Evolutionary conservation across 805 yeast species (phyloP).

Genomic region (Blastobotrys terrestris): DNA sequence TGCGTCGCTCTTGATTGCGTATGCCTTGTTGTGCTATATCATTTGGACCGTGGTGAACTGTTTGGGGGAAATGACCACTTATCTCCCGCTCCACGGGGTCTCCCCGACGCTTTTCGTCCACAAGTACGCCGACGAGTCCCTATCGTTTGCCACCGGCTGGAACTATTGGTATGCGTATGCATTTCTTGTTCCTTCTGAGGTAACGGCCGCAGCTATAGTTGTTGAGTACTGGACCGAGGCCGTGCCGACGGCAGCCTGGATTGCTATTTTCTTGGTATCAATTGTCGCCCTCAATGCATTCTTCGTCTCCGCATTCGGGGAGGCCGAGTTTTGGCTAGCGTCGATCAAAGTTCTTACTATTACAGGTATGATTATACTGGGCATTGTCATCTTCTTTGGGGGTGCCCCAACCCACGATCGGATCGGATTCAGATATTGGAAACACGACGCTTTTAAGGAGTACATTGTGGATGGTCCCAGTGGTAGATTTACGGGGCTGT

Average conservation of each 20-base stretch:
- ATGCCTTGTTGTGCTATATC: conserved; percentile 54
- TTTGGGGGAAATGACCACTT: conserved; percentile 50
- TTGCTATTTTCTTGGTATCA: conserved; percentile 44
- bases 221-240: conserved; percentile 42
- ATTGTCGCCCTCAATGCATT: conserved; percentile 40
- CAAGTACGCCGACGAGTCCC: conserved; percentile 53
- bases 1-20: conserved; percentile 56
- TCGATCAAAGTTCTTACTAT: conserved; percentile 56
- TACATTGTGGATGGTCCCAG: conserved; percentile 47
- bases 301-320: conserved; percentile 47
- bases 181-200: conserved; percentile 40
- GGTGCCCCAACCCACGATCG: conserved; percentile 47
- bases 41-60: conserved; percentile 61
- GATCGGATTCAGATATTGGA: conserved; percentile 51
- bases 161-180: conserved; percentile 46
- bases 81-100: conserved; percentile 54
- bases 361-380: conserved; percentile 58
- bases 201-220: conserved; percentile 40
- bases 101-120: conserved; percentile 55
- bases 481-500: conserved; percentile 56
- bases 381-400: conserved; percentile 49
- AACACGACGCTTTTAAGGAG: conserved; percentile 40
- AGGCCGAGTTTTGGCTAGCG: conserved; percentile 63
- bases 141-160: conserved; percentile 53
- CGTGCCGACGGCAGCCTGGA: conserved; percentile 48